Evolutionary conservation across 495 filamentous ascomycete species (phyloP).

Genomic region (Aspergillus carlsbadensis): DNA sequence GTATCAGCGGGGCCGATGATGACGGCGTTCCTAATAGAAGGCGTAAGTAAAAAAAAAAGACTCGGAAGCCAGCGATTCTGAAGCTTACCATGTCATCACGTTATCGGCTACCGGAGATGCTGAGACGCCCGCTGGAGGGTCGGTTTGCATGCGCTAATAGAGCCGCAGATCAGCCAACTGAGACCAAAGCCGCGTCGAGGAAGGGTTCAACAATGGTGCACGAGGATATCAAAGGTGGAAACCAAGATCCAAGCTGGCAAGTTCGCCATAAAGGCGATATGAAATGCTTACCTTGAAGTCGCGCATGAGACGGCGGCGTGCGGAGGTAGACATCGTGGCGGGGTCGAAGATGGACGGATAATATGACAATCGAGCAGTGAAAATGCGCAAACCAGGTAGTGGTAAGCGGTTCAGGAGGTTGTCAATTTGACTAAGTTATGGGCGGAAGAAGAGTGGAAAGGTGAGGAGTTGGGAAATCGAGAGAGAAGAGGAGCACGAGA

Average conservation of each 20-base stretch:
- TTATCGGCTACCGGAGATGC: constrained; percentile 97
- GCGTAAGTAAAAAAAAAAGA: background rate
- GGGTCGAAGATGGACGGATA: constrained; percentile 13
- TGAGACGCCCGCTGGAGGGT: constrained; percentile 94
- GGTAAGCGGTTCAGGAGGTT: background rate
- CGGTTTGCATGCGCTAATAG: constrained; percentile 93
- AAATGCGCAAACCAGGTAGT: background rate
- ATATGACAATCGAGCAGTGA: background rate
- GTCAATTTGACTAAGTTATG: background rate
- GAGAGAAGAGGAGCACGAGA: background rate
- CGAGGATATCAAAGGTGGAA: background rate
- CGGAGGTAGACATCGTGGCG: constrained; percentile 80
- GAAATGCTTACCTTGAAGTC: constrained; percentile 83
- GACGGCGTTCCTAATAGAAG: constrained; percentile 83
- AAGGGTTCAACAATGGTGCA: background rate
- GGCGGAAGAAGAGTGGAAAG: too few relatives aligned
- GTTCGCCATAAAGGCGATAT: background rate
- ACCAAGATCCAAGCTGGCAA: background rate
- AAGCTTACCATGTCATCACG: constrained; percentile 93
- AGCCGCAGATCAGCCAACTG: constrained; percentile 16
- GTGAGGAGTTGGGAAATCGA: background rate
- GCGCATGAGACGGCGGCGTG: constrained; percentile 92
- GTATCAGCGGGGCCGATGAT: constrained; percentile 98
- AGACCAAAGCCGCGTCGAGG: background rate
- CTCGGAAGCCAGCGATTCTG: background rate